phyloP scores from a whole-genome alignment of 805 yeast species.

The Diddensiella caesifluorescens region DNA sequence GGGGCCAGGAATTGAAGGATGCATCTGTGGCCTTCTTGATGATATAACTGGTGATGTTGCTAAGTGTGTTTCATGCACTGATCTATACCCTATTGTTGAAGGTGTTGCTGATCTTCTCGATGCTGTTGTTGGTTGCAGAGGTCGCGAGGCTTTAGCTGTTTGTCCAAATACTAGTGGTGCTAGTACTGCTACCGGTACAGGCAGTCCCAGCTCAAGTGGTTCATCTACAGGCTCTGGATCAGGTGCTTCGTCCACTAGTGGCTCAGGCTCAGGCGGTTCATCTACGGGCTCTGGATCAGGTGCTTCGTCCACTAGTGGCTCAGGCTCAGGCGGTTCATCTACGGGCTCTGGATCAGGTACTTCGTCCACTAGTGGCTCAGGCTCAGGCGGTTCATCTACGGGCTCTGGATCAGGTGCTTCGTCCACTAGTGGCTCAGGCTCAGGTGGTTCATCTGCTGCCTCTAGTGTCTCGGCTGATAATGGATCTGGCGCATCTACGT shows the following conservation, averaged over 20 bases:
- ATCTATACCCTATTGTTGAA: background rate
- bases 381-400: too few species aligned
- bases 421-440: background rate
- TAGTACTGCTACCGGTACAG: background rate
- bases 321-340: background rate
- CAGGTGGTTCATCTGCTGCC: background rate
- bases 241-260: background rate
- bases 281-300: background rate
- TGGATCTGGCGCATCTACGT: too few species aligned
- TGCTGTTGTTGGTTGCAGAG: background rate
- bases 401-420: background rate
- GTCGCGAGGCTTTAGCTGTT: background rate
- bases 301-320: background rate
- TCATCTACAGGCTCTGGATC: background rate
- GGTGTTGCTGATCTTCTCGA: slow-evolving; percentile 2
- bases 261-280: background rate
- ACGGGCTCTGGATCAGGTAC: background rate
- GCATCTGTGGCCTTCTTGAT: slow-evolving; percentile 6
- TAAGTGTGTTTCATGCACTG: background rate
- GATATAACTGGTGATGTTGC: slow-evolving; percentile 3
- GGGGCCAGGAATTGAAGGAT: background rate
- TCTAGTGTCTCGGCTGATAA: too few species aligned
- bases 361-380: background rate
- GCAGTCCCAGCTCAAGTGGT: too few species aligned
- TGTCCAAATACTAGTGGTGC: background rate